Percentiles rank a stretch among this genome's conserved stretches.
These are phyloP conservation scores for Coleophoma cylindrospora DNA, from an alignment of 2,329 filamentous ascomycete species.

Conservation along the genomic window DNA sequence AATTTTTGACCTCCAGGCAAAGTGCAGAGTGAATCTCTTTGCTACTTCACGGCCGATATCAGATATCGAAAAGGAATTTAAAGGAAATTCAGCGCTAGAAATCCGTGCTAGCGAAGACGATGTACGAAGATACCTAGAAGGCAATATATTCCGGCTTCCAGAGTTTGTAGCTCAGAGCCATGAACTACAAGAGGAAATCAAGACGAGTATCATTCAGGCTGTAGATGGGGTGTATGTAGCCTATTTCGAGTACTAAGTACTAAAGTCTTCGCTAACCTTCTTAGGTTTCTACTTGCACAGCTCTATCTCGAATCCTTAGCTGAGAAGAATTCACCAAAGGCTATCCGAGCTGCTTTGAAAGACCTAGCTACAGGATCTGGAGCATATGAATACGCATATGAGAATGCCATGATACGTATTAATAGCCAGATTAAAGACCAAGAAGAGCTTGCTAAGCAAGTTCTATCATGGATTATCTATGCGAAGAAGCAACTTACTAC, in stretches of 20 bases:
- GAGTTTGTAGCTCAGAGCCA: not conserved
- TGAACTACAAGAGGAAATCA: not conserved
- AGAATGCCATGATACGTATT: constrained; percentile 36
- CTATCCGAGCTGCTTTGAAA: constrained; percentile 25
- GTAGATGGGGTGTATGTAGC: not conserved
- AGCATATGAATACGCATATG: too few relatives aligned
- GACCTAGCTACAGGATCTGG: constrained; percentile 17
- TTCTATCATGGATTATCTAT: constrained; percentile 9
- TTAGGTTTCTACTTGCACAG: constrained; percentile 9
- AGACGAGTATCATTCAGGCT: not conserved
- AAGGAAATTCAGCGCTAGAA: not conserved
- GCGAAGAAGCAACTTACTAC: too few relatives aligned
- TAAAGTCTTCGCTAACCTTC: not conserved
- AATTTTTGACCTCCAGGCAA: too few relatives aligned
- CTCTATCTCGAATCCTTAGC: constrained; percentile 27
- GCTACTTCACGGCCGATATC: not conserved
- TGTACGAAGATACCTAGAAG: not conserved
- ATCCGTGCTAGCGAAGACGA: not conserved
- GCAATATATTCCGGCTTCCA: not conserved
- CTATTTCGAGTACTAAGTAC: not conserved
- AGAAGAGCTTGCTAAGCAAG: constrained; percentile 27
- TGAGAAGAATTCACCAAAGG: constrained; percentile 24
- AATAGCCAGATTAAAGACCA: constrained; percentile 27
- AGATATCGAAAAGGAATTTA: not conserved
- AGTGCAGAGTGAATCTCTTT: too few relatives aligned